phyloP scores from a whole-genome alignment of 2,329 filamentous ascomycete species.

The Cercospora sojina region DNA sequence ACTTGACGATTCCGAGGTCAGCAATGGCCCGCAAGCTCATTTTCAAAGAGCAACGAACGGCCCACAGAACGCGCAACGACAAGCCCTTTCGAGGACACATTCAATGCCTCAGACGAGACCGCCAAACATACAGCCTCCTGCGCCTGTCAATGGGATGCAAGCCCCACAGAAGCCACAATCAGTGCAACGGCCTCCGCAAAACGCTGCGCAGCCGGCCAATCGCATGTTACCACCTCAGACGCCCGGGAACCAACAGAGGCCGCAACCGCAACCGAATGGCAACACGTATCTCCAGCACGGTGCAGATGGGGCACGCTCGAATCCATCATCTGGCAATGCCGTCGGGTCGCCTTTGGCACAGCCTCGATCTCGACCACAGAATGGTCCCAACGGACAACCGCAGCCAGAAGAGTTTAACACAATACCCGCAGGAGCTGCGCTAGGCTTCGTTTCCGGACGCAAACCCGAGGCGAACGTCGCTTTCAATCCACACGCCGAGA shows the following conservation, averaged over 20 bases:
- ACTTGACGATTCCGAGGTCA: conserved; percentile 44
- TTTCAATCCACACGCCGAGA: conserved; percentile 52
- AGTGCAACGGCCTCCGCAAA: conserved; percentile 25
- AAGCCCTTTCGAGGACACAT: conserved; percentile 33
- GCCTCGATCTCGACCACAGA: conserved; percentile 29
- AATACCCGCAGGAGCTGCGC: conserved; percentile 37
- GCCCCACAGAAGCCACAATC: conserved; percentile 29
- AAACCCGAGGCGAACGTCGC: conserved; percentile 38
- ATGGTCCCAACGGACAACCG: conserved; percentile 4
- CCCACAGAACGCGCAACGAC: conserved; percentile 27
- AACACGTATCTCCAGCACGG: conserved; percentile 17
- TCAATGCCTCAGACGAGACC: conserved; percentile 37
- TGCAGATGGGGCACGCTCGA: conserved; percentile 32
- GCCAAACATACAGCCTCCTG: conserved; percentile 31
- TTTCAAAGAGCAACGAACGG: conserved; percentile 21
- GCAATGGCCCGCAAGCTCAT: conserved; percentile 24
- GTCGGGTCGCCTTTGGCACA: conserved; percentile 31
- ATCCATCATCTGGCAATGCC: conserved; percentile 34
- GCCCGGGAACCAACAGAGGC: conserved; percentile 32
- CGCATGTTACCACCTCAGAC: conserved; percentile 34
- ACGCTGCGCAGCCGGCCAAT: conserved; percentile 26
- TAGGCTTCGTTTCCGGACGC: conserved; percentile 50
- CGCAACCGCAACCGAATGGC: conserved; percentile 25
- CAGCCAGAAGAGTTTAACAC: conserved; percentile 22
- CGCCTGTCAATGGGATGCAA: conserved; percentile 27